phyloP scores from a whole-genome alignment of 805 yeast genomes.

The Monosporozyma aquatica region DNA sequence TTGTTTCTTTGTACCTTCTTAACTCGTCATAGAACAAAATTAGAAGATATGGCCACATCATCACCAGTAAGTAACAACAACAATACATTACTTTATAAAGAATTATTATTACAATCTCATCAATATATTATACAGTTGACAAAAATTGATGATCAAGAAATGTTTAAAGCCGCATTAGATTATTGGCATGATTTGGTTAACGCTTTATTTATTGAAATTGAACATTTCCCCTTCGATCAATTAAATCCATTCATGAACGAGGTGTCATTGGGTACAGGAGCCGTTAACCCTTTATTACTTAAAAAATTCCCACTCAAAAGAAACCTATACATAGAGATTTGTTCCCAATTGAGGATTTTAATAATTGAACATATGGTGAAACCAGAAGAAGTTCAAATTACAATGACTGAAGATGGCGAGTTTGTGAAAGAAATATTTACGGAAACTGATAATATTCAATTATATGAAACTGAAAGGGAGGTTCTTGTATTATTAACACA shows the following conservation, averaged over 20 bases:
- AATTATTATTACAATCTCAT: slow-evolving; percentile 59
- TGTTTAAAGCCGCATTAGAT: slow-evolving; percentile 88
- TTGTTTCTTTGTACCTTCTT: slow-evolving; percentile 80
- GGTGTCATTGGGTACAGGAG: slow-evolving; percentile 51
- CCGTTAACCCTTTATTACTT: slow-evolving; percentile 70
- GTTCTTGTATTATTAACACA: slow-evolving; percentile 90
- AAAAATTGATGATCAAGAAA: slow-evolving; percentile 83
- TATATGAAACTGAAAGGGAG: slow-evolving; percentile 90
- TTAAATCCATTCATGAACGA: slow-evolving; percentile 38
- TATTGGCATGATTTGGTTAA: slow-evolving; percentile 83
- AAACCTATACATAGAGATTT: slow-evolving; percentile 65
- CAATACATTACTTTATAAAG: too few species aligned
- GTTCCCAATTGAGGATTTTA: slow-evolving; percentile 72
- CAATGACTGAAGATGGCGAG: slow-evolving; percentile 96
- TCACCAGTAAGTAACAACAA: too few species aligned
- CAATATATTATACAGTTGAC: slow-evolving; percentile 73
- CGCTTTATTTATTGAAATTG: slow-evolving; percentile 75
- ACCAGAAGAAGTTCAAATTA: slow-evolving; percentile 93
- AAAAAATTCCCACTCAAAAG: slow-evolving; percentile 73
- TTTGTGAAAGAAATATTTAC: slow-evolving; percentile 90
- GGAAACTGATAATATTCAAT: slow-evolving; percentile 88
- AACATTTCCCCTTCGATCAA: slow-evolving; percentile 49
- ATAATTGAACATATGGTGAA: slow-evolving; percentile 93
- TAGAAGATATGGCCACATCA: slow-evolving; percentile 34
- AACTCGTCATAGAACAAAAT: slow-evolving; percentile 53